Evolutionary conservation across 257 asterid species (phyloP), one percentile per base, ranked within the genome.

Genomic region (Verbascum thapsus): DNA sequence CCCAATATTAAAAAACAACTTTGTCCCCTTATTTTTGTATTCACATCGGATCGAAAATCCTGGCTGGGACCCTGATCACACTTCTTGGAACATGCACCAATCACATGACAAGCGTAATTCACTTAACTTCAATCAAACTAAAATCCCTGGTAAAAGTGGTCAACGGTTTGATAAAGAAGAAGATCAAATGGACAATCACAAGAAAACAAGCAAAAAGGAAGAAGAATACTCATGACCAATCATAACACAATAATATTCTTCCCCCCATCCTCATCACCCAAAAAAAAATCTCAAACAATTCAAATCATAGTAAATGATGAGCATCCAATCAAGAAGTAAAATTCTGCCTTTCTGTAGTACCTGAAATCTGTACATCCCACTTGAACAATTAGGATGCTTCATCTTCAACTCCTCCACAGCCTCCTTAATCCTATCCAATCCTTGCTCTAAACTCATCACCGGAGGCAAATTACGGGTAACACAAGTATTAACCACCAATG

Each of bases 361-460:
- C 95, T 81, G 97, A 69, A 90, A 82, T 73, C 94, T 80, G 37
- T 76, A 76, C 96, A 94, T 90, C 56, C 99, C 99, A 66, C 76
- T 80, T 12, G 94, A 80, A 71, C 83, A 77, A 73, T 72, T 35
- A 43, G 94, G 88, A 58, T 87, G 86, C 17, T 81, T 82, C 18
- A 66, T 68, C 80, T 74, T 83, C 61, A 92, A 61, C 72, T 74
- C 87, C 72, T 78, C 84, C 40, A 94, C 81, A 18, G 94, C 94
- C 68, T 76, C 88, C 71, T 76, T 78, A 76, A 90, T 79, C 67
- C 37, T 77, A 64, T 85, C 85, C 74, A 94, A 70, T 42, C 99
- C 97, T 50, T 85, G 83, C 68, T 87, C 89, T 16, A 94, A 74
- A 64, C 86, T 89, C 85, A 94, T 75, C 1, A 80, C 91, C 8